phyloP scores from a whole-genome alignment of 495 filamentous ascomycete genomes.

The Annulohypoxylon stygium region DNA sequence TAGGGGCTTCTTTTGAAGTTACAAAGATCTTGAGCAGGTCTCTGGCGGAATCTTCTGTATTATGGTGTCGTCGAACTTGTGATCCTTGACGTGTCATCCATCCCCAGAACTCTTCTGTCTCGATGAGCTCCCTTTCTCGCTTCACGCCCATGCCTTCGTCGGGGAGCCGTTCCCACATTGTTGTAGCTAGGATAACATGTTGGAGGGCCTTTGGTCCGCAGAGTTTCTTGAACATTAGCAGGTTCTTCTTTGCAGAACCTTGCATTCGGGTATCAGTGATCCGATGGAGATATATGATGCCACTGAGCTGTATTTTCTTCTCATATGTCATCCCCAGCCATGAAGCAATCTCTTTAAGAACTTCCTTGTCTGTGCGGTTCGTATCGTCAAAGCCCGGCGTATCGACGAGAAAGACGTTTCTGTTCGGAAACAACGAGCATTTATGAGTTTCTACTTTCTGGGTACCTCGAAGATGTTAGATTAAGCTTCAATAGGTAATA shows the following conservation, averaged over 20 bases:
- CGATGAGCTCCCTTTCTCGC: slow-evolving; percentile 39
- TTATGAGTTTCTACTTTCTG: background rate
- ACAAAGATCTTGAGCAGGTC: slow-evolving; percentile 7
- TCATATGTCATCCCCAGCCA: slow-evolving; percentile 51
- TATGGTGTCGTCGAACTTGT: slow-evolving; percentile 16
- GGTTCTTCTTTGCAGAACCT: slow-evolving; percentile 53
- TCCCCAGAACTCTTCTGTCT: slow-evolving; percentile 51
- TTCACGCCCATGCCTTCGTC: slow-evolving; percentile 24
- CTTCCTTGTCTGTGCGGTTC: slow-evolving; percentile 55
- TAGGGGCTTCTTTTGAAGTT: background rate
- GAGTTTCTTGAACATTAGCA: slow-evolving; percentile 59
- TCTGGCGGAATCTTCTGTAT: background rate
- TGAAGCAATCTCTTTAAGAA: slow-evolving; percentile 55
- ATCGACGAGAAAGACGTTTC: slow-evolving; percentile 57
- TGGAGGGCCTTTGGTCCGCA: slow-evolving; percentile 55
- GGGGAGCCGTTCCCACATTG: slow-evolving; percentile 55
- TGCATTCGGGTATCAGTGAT: slow-evolving; percentile 56
- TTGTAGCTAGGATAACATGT: slow-evolving; percentile 59
- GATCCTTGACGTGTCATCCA: slow-evolving; percentile 49
- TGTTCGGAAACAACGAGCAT: slow-evolving; percentile 5
- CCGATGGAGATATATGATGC: slow-evolving; percentile 61
- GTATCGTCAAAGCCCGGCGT: slow-evolving; percentile 68
- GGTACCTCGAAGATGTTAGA: slow-evolving; percentile 1
- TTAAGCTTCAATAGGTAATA: background rate
- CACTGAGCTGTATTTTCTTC: slow-evolving; percentile 44